These are phyloP conservation scores for Bryum argenteum DNA, from an alignment of 225 moss, liverwort and hornwort species.

Conservation along the genomic window DNA sequence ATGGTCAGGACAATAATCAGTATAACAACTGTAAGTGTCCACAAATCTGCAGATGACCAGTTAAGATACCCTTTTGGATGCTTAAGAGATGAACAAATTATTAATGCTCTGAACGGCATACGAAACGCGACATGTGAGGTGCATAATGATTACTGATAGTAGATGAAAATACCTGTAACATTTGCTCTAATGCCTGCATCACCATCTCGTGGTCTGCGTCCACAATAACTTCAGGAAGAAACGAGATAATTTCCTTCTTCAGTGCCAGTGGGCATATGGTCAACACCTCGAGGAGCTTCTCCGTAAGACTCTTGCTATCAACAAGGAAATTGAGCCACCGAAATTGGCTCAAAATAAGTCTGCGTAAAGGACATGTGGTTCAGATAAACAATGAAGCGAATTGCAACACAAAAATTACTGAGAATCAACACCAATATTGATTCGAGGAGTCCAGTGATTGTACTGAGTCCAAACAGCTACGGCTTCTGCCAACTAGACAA, in stretches of 20 bases:
- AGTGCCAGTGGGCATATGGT: slow-evolving; percentile 81
- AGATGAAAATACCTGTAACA: slow-evolving; percentile 52
- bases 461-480: slow-evolving; percentile 3
- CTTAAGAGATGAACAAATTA: neutral
- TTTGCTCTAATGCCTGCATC: slow-evolving; percentile 69
- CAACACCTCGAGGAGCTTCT: slow-evolving; percentile 78
- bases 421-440: neutral
- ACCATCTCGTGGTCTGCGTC: slow-evolving; percentile 93
- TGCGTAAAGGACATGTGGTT: slow-evolving; percentile 26
- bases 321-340: slow-evolving; percentile 87
- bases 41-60: neutral
- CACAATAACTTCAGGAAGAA: slow-evolving; percentile 81
- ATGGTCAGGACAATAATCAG: slow-evolving; percentile 17
- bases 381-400: neutral
- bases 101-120: neutral
- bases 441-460: neutral
- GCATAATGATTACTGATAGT: neutral
- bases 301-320: slow-evolving; percentile 72
- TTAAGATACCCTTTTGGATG: neutral
- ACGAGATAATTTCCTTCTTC: slow-evolving; percentile 87
- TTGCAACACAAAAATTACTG: neutral
- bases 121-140: slow-evolving; percentile 1
- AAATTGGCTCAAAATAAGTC: slow-evolving; percentile 90
- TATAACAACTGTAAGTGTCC: slow-evolving; percentile 4
- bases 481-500: neutral